Base-by-base conservation (phyloP, 768 basidiomycete species). In the Mycena filopes region DNA sequence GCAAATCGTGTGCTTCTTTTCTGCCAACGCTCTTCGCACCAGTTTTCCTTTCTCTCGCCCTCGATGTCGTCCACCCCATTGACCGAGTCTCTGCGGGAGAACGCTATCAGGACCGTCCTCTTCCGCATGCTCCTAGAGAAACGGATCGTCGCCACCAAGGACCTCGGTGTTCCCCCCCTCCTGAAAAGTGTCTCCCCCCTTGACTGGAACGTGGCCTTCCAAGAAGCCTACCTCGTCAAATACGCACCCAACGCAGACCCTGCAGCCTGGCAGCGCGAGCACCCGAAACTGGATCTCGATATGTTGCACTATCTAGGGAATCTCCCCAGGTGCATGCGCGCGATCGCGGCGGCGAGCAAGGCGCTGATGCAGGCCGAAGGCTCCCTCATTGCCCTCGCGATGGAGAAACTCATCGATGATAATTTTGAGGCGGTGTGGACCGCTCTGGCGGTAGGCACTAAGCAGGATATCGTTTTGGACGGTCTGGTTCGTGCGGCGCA, bases 131-230 rank as follows among this genome's bases (percentile, higher is more conserved):
- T 49, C 2, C 12, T 56, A 9, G 48, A 58, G 12, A 18, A 54
- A 20, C 21, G 23, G 11, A 21, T 21, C 18, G 25, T 53, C 1
- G 55, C 56, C n/a, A 55, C 63, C 13, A 53, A 49, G n/a, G 49
- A 58, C 25, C 49, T 65, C 6, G 63, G 63, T 0, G 53, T 65
- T 13, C 56, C 63, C 10, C 49, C 53, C 29, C 49, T 50, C 16
- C 49, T 58, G 12, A 56, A 58, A 36, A 36, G 53, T 7, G 0
- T 36, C 7, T 60, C 11, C 9, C 59, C 56, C 29, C 40, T 10
- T 0, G 63, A 65, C 36, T 65, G 63, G 63, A 65, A 65, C 12
- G 45, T 0, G 4, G 50, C 58, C 31, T 65, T 65, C 43, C 23
- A 65, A 28, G 3, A 6, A 0, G 49, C 50, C 0, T 54, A 31